A percentile compares a stretch with the other conserved stretches of the same genome.
Conservation (phyloP, 164 flowering plant species). For the Dillenia suffruticosa region DNA sequence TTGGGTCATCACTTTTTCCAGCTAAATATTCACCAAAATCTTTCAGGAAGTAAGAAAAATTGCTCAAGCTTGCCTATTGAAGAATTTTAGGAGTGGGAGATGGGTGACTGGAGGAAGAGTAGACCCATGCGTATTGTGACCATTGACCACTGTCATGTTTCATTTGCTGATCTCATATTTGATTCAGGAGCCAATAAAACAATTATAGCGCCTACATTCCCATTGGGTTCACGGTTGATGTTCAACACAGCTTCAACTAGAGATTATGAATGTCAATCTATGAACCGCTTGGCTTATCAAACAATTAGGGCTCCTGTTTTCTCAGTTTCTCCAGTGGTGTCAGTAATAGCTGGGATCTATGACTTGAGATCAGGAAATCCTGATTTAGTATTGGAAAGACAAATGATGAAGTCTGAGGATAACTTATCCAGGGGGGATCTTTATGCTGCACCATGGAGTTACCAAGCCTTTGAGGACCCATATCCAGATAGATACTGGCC, state of each 20-base stretch:
- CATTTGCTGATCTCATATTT: slow-evolving; percentile 68
- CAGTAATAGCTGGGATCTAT: slow-evolving; percentile 67
- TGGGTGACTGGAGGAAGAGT: slow-evolving; percentile 95
- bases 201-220: slow-evolving; percentile 79
- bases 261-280: slow-evolving; percentile 33
- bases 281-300: slow-evolving; percentile 34
- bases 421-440: slow-evolving; percentile 52
- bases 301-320: slow-evolving; percentile 75
- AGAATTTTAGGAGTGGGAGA: slow-evolving; percentile 98
- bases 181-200: slow-evolving; percentile 45
- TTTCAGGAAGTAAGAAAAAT: slow-evolving; percentile 22
- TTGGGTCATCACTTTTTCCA: slow-evolving; percentile 34
- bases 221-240: slow-evolving; percentile 79
- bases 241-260: slow-evolving; percentile 26
- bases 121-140: slow-evolving; percentile 81
- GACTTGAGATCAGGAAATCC: slow-evolving; percentile 57
- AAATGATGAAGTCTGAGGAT: slow-evolving; percentile 48
- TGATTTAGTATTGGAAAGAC: slow-evolving; percentile 48
- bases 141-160: slow-evolving; percentile 72
- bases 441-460: slow-evolving; percentile 71
- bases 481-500: slow-evolving; percentile 81
- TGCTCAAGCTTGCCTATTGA: slow-evolving; percentile 35
- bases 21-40: slow-evolving; percentile 41
- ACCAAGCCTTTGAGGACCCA: slow-evolving; percentile 75
- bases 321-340: slow-evolving; percentile 49